Percentiles rank a stretch among this genome's conserved stretches.
Conservation (phyloP, 2,329 filamentous ascomycete genomes). For the Penicillium sp. region DNA sequence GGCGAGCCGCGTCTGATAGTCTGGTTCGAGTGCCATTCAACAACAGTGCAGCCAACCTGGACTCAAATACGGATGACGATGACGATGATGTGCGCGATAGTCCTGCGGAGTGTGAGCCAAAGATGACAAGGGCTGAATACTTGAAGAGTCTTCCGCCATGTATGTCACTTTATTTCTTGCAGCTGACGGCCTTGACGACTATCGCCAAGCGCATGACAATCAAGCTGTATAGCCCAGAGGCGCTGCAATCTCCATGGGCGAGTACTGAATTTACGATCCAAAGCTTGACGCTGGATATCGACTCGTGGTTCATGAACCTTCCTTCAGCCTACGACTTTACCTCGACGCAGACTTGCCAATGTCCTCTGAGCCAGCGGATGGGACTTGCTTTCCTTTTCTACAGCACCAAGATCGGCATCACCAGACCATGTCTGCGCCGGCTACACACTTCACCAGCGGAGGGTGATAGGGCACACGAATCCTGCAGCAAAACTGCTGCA, state of each 20-base stretch:
- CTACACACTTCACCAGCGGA: slow-evolving; percentile 33
- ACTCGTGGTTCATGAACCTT: slow-evolving; percentile 40
- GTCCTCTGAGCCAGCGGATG: slow-evolving; percentile 35
- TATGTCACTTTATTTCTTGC: slow-evolving; percentile 41
- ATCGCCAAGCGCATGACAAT: slow-evolving; percentile 38
- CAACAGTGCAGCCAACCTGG: slow-evolving; percentile 21
- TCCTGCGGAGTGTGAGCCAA: slow-evolving; percentile 13
- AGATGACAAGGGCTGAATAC: slow-evolving; percentile 30
- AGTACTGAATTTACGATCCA: slow-evolving; percentile 38
- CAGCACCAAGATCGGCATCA: slow-evolving; percentile 42
- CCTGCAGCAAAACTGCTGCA: slow-evolving; percentile 37
- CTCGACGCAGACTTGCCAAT: slow-evolving; percentile 34
- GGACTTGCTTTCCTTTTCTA: slow-evolving; percentile 43
- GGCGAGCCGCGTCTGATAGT: slow-evolving; percentile 18
- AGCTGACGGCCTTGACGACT: slow-evolving; percentile 35
- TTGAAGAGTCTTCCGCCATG: slow-evolving; percentile 36
- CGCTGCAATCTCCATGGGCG: slow-evolving; percentile 34
- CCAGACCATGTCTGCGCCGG: slow-evolving; percentile 43
- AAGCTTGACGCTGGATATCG: slow-evolving; percentile 36
- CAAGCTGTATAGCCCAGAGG: slow-evolving; percentile 40
- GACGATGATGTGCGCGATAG: slow-evolving; percentile 20
- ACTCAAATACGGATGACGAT: slow-evolving; percentile 19
- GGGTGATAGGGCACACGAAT: slow-evolving; percentile 33
- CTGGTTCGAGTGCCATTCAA: slow-evolving; percentile 21
- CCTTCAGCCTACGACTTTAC: slow-evolving; percentile 40